Evolutionary conservation across 768 basidiomycete genomes (phyloP), one percentile per base, ranked within the genome.

Genomic region (Galerina sulciceps): DNA sequence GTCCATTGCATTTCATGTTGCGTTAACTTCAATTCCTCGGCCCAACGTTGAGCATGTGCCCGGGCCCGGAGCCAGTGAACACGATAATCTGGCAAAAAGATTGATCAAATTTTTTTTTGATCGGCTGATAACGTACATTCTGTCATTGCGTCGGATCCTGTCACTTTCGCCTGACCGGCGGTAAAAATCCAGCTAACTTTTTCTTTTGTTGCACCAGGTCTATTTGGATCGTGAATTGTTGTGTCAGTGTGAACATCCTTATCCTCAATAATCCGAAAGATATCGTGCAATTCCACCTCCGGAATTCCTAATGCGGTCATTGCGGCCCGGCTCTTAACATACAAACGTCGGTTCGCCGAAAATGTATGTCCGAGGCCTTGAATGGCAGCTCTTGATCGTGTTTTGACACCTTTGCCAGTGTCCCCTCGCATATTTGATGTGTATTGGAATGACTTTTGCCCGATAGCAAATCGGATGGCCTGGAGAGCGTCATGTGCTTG

Each of bases 41-140:
- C 18, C 53, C 53, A 54, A 4, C 53, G 22, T 4, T 43, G 17
- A 2, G 9, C 14, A 14, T 44, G 53, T 3, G 53, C 53, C 10
- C 41, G 40, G 5, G 53, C 53, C 1, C 53, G 40, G 3, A 54
- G 40, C 53, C 53, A 54, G n/a, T 54, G 40, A 13, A 54, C n/a
- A 4, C 53, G 22, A 5, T 42, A 15, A 31, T 43, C 53, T 54
- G n/a, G n/a, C n/a, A 8, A 35, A 4, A 6, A 10, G 8, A 10
- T 9, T 42, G 20, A 26, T 5, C 22, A 22, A 17, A 17, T 51
- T 36, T n/a, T n/a, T n/a, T n/a, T n/a, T n/a, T n/a, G n/a, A 23
- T n/a, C n/a, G n/a, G 44, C 10, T 6, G 22, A n/a, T 10, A 1
- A 11, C 42, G 11, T 47, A 45, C 54, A 55, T 47, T 47, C 43